Conservation (phyloP, 164 flowering plant genomes). For the Annona cherimola region DNA sequence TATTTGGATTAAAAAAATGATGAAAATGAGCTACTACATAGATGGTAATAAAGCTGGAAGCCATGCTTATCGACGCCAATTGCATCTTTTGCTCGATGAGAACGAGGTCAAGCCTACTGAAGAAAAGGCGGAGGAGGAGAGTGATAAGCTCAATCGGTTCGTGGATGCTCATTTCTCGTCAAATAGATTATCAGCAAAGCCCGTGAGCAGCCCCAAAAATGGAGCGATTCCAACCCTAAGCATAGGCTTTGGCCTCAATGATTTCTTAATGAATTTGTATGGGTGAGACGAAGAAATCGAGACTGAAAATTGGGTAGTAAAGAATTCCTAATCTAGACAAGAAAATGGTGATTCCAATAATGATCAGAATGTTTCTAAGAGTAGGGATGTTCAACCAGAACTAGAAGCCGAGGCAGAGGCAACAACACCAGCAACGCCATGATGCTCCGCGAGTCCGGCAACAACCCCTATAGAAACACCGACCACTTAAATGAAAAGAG, state of each 20-base stretch:
- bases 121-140: slow-evolving; percentile 29
- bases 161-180: slow-evolving; percentile 4
- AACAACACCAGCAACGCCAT: too few relatives aligned
- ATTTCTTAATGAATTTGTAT: slow-evolving; percentile 40
- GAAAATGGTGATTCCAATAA: slow-evolving; percentile 18
- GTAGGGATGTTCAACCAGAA: slow-evolving; percentile 12
- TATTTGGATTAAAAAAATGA: too few relatives aligned
- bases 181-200: slow-evolving; percentile 9
- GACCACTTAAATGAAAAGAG: too few relatives aligned
- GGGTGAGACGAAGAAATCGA: slow-evolving; percentile 22
- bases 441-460: background rate
- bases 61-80: too few relatives aligned
- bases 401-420: too few relatives aligned
- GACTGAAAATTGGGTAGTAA: slow-evolving; percentile 13
- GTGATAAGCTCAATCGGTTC: slow-evolving; percentile 4
- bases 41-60: too few relatives aligned
- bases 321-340: slow-evolving; percentile 10
- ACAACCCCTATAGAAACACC: too few relatives aligned
- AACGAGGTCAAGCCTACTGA: too few relatives aligned
- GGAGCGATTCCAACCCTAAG: slow-evolving; percentile 12
- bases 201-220: slow-evolving; percentile 10
- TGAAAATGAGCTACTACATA: too few relatives aligned
- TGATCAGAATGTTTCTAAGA: slow-evolving; percentile 15
- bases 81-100: too few relatives aligned
- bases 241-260: slow-evolving; percentile 21